Percentiles rank a stretch among this genome's conserved stretches.
These are phyloP conservation scores for Chalaropsis thielavioides DNA, from an alignment of 2,329 filamentous ascomycete genomes.

Conservation along the genomic window DNA sequence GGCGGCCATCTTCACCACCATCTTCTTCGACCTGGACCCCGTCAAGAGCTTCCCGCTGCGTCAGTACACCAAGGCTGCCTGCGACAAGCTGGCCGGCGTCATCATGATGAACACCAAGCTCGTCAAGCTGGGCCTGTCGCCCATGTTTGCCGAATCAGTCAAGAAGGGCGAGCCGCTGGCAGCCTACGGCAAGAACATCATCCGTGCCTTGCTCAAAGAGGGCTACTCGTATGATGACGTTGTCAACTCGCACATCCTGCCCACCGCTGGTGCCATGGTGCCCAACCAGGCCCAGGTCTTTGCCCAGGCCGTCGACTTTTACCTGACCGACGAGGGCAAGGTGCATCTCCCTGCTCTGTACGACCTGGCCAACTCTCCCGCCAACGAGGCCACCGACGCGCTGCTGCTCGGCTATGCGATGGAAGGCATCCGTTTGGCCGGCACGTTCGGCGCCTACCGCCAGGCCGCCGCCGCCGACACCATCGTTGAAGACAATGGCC, in stretches of 20 bases:
- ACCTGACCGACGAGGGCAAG: conserved; percentile 43
- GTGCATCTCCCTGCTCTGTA: conserved; percentile 46
- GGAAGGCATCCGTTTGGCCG: conserved; percentile 56
- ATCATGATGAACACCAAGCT: conserved; percentile 53
- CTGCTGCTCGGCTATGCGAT: conserved; percentile 53
- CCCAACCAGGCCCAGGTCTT: conserved; percentile 61
- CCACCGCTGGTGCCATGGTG: conserved; percentile 50
- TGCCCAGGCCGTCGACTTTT: conserved; percentile 59
- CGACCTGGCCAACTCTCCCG: conserved; percentile 39
- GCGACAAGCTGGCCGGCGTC: conserved; percentile 43
- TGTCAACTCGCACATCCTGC: conserved; percentile 55
- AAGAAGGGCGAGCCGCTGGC: conserved; percentile 41
- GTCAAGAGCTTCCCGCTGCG: conserved; percentile 51
- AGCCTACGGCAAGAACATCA: conserved; percentile 49
- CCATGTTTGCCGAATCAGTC: conserved; percentile 37
- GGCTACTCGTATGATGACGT: conserved; percentile 51
- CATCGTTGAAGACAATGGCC: conserved; percentile 34
- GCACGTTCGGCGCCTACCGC: conserved; percentile 47
- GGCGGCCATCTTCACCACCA: conserved; percentile 47
- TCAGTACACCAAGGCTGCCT: conserved; percentile 41
- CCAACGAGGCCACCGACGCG: conserved; percentile 44
- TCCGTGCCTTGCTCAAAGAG: conserved; percentile 48
- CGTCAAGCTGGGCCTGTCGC: conserved; percentile 34
- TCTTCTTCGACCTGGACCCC: conserved; percentile 53
- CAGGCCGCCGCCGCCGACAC: conserved; percentile 34